phyloP scores from a whole-genome alignment of 2,329 filamentous ascomycete genomes.

The Ceratocystis destructans region DNA sequence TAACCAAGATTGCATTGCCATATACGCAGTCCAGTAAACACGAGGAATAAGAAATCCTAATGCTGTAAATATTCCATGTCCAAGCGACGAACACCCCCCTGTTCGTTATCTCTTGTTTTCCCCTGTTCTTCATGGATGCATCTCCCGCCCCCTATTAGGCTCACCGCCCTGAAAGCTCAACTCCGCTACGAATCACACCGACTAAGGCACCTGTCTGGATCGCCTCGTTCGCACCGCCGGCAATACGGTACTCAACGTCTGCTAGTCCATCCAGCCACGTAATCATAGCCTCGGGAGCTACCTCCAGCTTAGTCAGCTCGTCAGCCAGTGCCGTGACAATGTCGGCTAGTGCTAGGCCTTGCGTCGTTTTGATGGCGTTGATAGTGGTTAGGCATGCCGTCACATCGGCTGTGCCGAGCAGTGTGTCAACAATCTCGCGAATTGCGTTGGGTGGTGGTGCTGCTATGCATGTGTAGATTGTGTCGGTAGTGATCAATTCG shows the following conservation, averaged over 20 bases:
- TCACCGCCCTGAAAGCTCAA: constrained; percentile 43
- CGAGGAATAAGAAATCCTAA: background rate
- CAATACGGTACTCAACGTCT: constrained; percentile 82
- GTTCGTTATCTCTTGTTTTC: background rate
- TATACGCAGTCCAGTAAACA: background rate
- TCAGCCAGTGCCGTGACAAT: constrained; percentile 80
- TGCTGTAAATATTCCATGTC: background rate
- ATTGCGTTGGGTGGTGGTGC: constrained; percentile 87
- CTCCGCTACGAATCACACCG: constrained; percentile 74
- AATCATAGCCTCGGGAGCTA: constrained; percentile 74
- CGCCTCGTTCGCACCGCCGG: constrained; percentile 71
- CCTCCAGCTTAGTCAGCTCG: constrained; percentile 68
- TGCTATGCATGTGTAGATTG: constrained; percentile 95
- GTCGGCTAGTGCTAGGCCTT: constrained; percentile 82
- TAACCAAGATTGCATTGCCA: background rate
- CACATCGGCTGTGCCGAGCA: constrained; percentile 75
- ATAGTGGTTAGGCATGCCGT: constrained; percentile 79
- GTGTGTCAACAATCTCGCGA: constrained; percentile 64
- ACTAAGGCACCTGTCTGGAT: constrained; percentile 90
- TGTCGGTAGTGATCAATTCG: constrained; percentile 73
- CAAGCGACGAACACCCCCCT: background rate
- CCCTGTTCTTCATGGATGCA: no score
- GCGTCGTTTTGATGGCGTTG: constrained; percentile 70
- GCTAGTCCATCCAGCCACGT: constrained; percentile 84
- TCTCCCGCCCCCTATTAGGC: background rate